Percentiles rank a stretch among this genome's conserved stretches.
Conservation (phyloP, 1,284 basidiomycete genomes). For the Sanghuangporus weigelae region DNA sequence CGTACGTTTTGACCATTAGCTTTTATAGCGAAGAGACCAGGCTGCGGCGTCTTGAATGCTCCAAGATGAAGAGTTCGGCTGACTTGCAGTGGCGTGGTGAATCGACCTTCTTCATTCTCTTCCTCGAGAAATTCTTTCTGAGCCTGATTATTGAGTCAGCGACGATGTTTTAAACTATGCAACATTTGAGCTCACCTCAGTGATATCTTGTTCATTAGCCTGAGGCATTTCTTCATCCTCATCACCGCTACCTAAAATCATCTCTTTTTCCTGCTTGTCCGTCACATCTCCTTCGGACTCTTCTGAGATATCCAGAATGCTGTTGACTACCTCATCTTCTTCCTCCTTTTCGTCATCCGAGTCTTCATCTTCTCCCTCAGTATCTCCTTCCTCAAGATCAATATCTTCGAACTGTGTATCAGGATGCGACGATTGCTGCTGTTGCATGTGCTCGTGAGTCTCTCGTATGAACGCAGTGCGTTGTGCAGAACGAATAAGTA, state of each 20-base stretch:
- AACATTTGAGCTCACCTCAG: constrained; percentile 3
- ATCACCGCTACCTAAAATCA: constrained; percentile 1
- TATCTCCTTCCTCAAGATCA: constrained; percentile 23
- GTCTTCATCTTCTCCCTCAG: constrained; percentile 26
- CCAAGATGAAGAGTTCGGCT: constrained; percentile 23
- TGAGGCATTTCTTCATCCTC: constrained; percentile 18
- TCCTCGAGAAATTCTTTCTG: constrained; percentile 1
- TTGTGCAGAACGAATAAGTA: constrained; percentile 64
- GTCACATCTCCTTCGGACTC: constrained; percentile 16
- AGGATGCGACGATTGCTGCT: constrained; percentile 23
- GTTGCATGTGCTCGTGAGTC: constrained; percentile 28
- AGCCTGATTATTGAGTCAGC: neutral
- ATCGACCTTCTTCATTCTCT: constrained; percentile 8
- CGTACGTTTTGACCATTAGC: neutral
- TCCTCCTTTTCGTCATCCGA: constrained; percentile 27
- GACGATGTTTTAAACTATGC: neutral
- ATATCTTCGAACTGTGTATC: constrained; percentile 25
- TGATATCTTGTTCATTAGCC: constrained; percentile 12
- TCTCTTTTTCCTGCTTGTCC: neutral
- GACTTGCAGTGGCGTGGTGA: constrained; percentile 17
- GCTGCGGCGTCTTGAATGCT: constrained; percentile 44
- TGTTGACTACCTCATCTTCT: constrained; percentile 24
- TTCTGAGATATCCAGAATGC: constrained; percentile 26
- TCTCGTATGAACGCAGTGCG: constrained; percentile 41
- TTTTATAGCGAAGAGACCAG: constrained; percentile 2